Base-by-base conservation (phyloP, 176 grass and related monocot species). In the Leersia perrieri region DNA sequence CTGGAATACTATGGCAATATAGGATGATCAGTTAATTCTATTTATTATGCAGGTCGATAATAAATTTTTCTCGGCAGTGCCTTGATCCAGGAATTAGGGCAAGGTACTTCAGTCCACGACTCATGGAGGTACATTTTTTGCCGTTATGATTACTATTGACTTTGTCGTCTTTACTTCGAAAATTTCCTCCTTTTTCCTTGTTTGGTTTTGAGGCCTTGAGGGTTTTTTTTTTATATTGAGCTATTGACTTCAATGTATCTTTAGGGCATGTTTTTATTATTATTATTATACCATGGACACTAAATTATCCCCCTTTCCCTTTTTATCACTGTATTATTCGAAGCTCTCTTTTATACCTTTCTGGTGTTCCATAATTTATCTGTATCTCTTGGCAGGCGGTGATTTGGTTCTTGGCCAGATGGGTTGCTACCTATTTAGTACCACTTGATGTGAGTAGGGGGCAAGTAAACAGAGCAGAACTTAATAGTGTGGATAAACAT, bases 331-430 rank as follows among this genome's bases (percentile, higher is more conserved):
- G 9, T 67, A 38, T 51, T 9, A 8, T 66, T 74, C 67, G 33
- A 3, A 75, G 63, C 6, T 2, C 11, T 70, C 32, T 58, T 85
- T 32, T 76, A 68, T 75, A 66, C 35, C 45, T 66, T 35, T 85
- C 41, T 29, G 15, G 31, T 28, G 32, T 53, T 82, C 66, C 82
- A 29, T 91, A 86, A 81, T 75, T 69, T 92, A 8, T 71, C 79
- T 81, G 74, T 89, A 70, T 45, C 67, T 85, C n/a, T 89, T 78
- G 73, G 58, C 86, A 98, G 95, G 92, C 92, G 28, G 70, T 95
- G 23, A 82, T 95, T 64, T 98, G 90, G 88, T 98, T 98, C 91
- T 67, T 98, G 80, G 88, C 92, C 64, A 95, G 95, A 95, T 98
- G 92, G 92, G 90, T 93, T 31, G 92, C 87, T 44, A 98, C 95